phyloP scores from a whole-genome alignment of 2,329 filamentous ascomycete genomes.

The Neofusicoccum laricinum region DNA sequence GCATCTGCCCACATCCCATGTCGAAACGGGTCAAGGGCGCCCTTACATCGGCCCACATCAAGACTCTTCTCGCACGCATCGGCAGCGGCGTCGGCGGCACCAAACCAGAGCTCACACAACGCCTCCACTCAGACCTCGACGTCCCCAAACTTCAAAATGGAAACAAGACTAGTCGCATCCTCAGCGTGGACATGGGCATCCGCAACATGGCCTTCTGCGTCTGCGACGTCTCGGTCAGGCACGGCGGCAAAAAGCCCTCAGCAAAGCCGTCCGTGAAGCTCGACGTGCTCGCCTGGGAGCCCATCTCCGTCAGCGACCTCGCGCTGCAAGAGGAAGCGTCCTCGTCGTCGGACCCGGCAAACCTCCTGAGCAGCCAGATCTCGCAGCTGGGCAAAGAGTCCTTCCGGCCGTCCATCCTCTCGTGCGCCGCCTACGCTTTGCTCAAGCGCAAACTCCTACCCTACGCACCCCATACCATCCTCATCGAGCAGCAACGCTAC shows the following conservation, averaged over 20 bases:
- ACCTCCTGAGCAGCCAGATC: background rate
- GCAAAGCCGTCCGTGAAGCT: background rate
- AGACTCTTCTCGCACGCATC: conserved; percentile 58
- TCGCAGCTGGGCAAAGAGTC: conserved; percentile 32
- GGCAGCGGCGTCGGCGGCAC: conserved; percentile 59
- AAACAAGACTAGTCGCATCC: conserved; percentile 46
- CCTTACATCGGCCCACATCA: conserved; percentile 55
- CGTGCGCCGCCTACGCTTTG: conserved; percentile 55
- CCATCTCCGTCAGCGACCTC: conserved; percentile 10
- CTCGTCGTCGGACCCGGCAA: background rate
- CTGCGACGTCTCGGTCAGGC: conserved; percentile 37
- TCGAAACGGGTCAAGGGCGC: conserved; percentile 15
- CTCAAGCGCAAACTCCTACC: conserved; percentile 48
- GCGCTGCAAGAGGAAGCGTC: background rate
- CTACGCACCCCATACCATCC: conserved; percentile 62
- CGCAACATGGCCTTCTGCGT: conserved; percentile 75
- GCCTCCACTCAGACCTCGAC: conserved; percentile 45
- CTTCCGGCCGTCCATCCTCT: conserved; percentile 55
- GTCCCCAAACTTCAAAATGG: conserved; percentile 1
- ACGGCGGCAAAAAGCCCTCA: background rate
- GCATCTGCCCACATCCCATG: background rate
- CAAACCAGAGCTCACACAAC: conserved; percentile 54
- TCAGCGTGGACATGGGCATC: conserved; percentile 84
- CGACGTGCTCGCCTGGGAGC: conserved; percentile 10
- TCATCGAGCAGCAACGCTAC: conserved; percentile 67